Percentiles rank a stretch among this genome's conserved stretches.
Evolutionary conservation across 176 grass and related monocot genomes (phyloP).

Genomic region (Carex parvula): DNA sequence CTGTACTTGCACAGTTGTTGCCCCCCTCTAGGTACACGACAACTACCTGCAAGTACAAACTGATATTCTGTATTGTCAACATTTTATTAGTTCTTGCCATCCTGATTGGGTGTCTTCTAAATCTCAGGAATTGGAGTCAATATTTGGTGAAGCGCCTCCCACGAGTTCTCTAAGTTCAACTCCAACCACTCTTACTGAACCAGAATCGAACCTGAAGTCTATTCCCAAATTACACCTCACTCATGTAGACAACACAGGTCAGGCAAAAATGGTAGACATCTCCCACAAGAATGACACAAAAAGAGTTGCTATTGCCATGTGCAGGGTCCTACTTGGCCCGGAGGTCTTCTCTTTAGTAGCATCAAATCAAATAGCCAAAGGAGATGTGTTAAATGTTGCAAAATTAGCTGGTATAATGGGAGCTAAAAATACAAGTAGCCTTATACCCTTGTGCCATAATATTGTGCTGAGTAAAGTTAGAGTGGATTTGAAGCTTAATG

Average conservation of each 20-base stretch:
- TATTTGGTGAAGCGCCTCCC: slow-evolving; percentile 79
- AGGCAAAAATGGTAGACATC: slow-evolving; percentile 89
- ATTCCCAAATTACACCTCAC: slow-evolving; percentile 36
- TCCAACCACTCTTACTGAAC: slow-evolving; percentile 32
- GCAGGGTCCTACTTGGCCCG: slow-evolving; percentile 67
- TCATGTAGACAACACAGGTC: slow-evolving; percentile 62
- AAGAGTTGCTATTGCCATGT: slow-evolving; percentile 67
- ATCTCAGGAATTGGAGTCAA: slow-evolving; percentile 74
- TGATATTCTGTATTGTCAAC: slow-evolving; percentile 1
- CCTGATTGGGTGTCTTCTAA: background rate
- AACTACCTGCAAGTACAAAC: background rate
- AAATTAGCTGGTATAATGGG: slow-evolving; percentile 96
- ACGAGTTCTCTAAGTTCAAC: slow-evolving; percentile 51
- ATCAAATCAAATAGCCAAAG: slow-evolving; percentile 92
- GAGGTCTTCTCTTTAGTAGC: slow-evolving; percentile 78
- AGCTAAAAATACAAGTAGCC: slow-evolving; percentile 81
- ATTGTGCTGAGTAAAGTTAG: slow-evolving; percentile 68
- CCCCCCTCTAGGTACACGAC: background rate
- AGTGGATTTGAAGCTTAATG: slow-evolving; percentile 81
- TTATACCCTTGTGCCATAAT: slow-evolving; percentile 88
- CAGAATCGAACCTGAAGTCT: background rate
- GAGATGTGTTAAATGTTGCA: slow-evolving; percentile 86
- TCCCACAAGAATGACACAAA: slow-evolving; percentile 66
- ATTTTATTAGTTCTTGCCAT: background rate
- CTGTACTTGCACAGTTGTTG: background rate